phyloP scores from a whole-genome alignment of 257 asterid species.

The Salvia splendens region DNA sequence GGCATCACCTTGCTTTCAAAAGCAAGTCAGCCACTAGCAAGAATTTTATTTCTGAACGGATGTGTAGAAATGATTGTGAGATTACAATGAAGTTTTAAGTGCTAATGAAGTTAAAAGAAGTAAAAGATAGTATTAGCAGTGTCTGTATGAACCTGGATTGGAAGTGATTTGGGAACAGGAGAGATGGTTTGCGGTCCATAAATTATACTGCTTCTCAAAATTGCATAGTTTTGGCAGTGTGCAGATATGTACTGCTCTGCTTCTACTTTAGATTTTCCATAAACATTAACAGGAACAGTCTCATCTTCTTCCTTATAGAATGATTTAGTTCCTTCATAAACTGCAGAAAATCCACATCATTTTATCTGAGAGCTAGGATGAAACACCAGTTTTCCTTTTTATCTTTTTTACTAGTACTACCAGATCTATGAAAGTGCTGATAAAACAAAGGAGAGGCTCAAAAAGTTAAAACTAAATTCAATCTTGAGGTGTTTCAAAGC shows the following conservation, averaged over 20 bases:
- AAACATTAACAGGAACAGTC: conserved; percentile 81
- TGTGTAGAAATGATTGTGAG: conserved; percentile 12
- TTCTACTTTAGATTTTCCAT: conserved; percentile 86
- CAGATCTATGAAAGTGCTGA: neutral
- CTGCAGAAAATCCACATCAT: conserved; percentile 47
- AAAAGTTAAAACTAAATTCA: conserved; percentile 6
- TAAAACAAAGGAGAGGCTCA: conserved; percentile 1
- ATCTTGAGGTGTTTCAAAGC: neutral
- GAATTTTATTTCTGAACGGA: neutral
- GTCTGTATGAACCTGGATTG: conserved; percentile 64
- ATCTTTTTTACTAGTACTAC: conserved; percentile 5
- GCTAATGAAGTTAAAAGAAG: conserved; percentile 15
- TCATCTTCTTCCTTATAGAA: conserved; percentile 91
- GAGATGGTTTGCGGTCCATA: conserved; percentile 89
- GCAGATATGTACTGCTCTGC: conserved; percentile 69
- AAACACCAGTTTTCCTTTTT: conserved; percentile 1
- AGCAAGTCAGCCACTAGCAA: conserved; percentile 3
- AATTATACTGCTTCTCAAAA: conserved; percentile 93
- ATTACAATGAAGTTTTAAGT: neutral
- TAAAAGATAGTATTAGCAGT: conserved; percentile 13
- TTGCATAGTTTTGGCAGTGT: conserved; percentile 67
- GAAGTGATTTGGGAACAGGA: conserved; percentile 89
- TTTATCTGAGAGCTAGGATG: conserved; percentile 2
- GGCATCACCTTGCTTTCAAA: neutral
- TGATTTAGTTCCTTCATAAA: conserved; percentile 88